A percentile compares a stretch with the other conserved stretches of the same genome.
These are phyloP conservation scores for Fistulinella prunicolor DNA, from an alignment of 768 basidiomycete species.

Conservation along the genomic window DNA sequence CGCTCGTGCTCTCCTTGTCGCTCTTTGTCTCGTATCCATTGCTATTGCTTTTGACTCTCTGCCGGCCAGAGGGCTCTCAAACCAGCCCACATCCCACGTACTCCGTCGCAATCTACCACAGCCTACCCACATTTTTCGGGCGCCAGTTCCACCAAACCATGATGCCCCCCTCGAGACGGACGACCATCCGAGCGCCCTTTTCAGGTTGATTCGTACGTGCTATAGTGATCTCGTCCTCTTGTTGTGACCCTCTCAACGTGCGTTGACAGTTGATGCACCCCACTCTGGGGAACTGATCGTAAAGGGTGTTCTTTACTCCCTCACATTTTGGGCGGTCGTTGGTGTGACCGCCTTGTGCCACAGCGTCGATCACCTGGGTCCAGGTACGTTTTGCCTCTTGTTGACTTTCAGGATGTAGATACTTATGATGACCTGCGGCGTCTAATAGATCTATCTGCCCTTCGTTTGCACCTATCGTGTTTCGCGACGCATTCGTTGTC, in stretches of 20 bases:
- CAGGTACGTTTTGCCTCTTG: background rate
- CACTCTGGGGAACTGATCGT: constrained; percentile 16
- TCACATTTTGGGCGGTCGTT: constrained; percentile 8
- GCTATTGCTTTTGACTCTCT: constrained; percentile 6
- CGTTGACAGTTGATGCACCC: constrained; percentile 14
- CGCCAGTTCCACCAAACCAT: background rate
- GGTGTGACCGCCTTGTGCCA: background rate
- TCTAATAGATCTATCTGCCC: background rate
- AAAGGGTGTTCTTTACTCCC: constrained; percentile 6
- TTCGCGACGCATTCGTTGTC: background rate
- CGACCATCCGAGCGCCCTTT: background rate
- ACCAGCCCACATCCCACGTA: background rate
- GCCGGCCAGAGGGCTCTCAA: constrained; percentile 4
- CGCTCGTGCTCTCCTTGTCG: constrained; percentile 12
- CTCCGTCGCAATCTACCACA: no score
- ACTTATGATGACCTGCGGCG: background rate
- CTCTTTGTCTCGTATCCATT: constrained; percentile 15
- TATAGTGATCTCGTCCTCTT: background rate
- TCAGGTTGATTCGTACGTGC: constrained; percentile 17
- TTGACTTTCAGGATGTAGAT: no score
- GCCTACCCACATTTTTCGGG: background rate
- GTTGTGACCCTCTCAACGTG: background rate
- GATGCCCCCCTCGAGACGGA: background rate
- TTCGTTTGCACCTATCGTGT: background rate
- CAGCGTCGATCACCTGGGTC: background rate